Conservation (phyloP, 176 grass and related monocot species). For the maize (Zea mays) region DNA sequence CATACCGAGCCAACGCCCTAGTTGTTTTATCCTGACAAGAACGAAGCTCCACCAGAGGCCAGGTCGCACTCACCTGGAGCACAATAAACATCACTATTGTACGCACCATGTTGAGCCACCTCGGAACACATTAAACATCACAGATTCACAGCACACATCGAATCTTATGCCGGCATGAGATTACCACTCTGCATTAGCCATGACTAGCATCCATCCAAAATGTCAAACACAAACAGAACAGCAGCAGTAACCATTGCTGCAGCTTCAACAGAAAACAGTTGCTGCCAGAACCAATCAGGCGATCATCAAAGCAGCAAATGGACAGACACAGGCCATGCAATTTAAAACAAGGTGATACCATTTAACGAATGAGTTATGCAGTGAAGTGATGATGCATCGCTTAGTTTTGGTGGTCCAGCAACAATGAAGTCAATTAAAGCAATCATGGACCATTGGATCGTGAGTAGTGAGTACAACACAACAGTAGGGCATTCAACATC, state of each 20-base stretch:
- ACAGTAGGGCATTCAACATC: conserved; percentile 21
- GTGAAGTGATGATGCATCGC: background rate
- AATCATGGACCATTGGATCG: background rate
- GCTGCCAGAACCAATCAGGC: conserved; percentile 4
- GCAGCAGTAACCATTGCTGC: conserved; percentile 1
- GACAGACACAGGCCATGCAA: background rate
- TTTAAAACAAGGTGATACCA: conserved; percentile 5
- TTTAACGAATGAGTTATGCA: background rate
- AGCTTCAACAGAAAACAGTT: background rate
- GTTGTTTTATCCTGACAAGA: conserved; percentile 52
- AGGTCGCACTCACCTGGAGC: conserved; percentile 31
- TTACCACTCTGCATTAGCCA: background rate
- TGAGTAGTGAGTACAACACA: background rate
- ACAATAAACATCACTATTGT: background rate
- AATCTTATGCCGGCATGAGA: conserved; percentile 22
- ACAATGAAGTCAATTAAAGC: conserved; percentile 2
- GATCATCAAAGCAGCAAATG: conserved; percentile 7
- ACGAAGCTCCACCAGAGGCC: conserved; percentile 32
- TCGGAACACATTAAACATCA: conserved; percentile 10
- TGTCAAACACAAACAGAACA: conserved; percentile 26
- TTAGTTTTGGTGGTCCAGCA: conserved; percentile 8
- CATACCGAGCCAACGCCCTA: conserved; percentile 44
- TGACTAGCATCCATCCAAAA: conserved; percentile 1
- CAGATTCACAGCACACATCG: background rate
- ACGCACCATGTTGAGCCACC: conserved; percentile 36